These are phyloP conservation scores for Carallia pectinifolia DNA, from an alignment of 345 rosid species.

Conservation along the genomic window DNA sequence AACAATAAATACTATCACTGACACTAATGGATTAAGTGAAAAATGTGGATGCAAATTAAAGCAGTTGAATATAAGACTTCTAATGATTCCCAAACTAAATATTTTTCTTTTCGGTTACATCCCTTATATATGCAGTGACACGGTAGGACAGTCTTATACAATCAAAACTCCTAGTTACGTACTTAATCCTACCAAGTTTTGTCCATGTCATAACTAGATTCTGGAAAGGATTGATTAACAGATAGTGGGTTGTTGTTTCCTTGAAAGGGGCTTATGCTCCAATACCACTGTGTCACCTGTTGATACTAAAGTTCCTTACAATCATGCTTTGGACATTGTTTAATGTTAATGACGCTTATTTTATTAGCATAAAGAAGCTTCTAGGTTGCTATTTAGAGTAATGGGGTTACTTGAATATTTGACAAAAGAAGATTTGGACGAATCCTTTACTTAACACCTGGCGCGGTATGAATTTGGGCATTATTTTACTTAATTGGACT, in stretches of 20 bases:
- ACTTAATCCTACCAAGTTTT: background rate
- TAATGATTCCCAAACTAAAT: too few relatives aligned
- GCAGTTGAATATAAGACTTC: too few relatives aligned
- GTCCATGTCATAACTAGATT: background rate
- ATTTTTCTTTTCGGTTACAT: too few relatives aligned
- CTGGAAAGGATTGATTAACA: too few relatives aligned
- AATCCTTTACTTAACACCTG: background rate
- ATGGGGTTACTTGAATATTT: background rate
- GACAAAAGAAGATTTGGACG: background rate
- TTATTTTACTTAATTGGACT: background rate
- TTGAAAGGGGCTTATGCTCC: background rate
- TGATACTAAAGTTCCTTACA: background rate
- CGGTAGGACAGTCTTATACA: too few relatives aligned
- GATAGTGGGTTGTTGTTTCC: background rate
- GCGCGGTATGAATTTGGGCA: background rate
- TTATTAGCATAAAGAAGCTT: background rate
- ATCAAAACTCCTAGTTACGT: too few relatives aligned
- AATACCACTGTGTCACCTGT: background rate
- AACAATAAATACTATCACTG: too few relatives aligned
- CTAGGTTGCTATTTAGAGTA: background rate
- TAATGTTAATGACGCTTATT: background rate
- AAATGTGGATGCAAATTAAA: too few relatives aligned
- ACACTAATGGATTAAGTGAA: too few relatives aligned
- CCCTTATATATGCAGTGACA: too few relatives aligned
- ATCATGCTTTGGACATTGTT: background rate